Percentiles rank a stretch among this genome's conserved stretches.
Evolutionary conservation across 1,139 yeast genomes (phyloP).

Genomic region (Taphrina flavorubra): DNA sequence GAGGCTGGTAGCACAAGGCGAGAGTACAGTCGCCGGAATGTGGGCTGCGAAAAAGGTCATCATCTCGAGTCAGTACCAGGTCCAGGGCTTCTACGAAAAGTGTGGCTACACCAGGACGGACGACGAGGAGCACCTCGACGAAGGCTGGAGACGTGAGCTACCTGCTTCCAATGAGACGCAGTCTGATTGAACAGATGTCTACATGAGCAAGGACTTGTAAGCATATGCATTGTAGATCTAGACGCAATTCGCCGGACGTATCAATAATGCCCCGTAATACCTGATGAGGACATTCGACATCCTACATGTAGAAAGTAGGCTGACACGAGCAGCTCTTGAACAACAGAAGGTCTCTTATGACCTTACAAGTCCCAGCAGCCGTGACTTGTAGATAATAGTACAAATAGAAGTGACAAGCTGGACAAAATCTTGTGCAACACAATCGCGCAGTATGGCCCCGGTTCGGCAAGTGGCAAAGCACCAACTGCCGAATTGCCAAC

Average conservation of each 20-base stretch:
- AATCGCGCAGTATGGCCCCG: not conserved
- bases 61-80: constrained; percentile 36
- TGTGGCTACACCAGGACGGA: constrained; percentile 23
- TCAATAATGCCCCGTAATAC: too few species aligned
- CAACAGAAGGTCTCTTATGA: too few species aligned
- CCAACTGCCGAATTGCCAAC: not conserved
- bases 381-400: too few species aligned
- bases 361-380: too few species aligned
- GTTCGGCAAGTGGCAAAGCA: not conserved
- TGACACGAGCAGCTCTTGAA: too few species aligned
- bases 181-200: not conserved
- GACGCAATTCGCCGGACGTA: too few species aligned
- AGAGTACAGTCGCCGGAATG: constrained; percentile 4
- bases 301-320: too few species aligned
- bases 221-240: too few species aligned
- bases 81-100: constrained; percentile 29
- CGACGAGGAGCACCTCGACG: constrained; percentile 28
- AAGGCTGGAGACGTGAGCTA: constrained; percentile 29
- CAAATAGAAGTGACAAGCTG: too few species aligned
- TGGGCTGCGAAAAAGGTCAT: constrained; percentile 13
- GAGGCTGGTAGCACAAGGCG: constrained; percentile 13
- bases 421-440: too few species aligned
- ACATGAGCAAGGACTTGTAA: constrained; percentile 7
- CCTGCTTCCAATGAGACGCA: not conserved
- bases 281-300: too few species aligned